Percentiles rank a stretch among this genome's conserved stretches.
phyloP scores from a whole-genome alignment of 1,284 basidiomycete genomes.

The Trichosporon inkin region DNA sequence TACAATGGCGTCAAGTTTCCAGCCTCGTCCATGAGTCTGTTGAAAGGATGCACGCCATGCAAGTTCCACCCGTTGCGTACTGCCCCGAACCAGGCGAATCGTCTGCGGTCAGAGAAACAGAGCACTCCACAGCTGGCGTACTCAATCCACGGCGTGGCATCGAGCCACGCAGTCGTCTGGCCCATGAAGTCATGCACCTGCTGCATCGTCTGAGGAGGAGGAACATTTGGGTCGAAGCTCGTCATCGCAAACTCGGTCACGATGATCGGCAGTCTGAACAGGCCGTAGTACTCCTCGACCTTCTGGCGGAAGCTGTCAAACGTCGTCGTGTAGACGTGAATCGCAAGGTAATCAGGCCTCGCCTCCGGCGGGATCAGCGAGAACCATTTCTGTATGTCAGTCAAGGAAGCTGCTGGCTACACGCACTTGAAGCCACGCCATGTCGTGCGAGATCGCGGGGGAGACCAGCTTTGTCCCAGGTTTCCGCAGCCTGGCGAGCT shows the following conservation, averaged over 20 bases:
- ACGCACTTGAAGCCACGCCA: slow-evolving; percentile 39
- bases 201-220: slow-evolving; percentile 33
- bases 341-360: slow-evolving; percentile 36
- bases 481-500: slow-evolving; percentile 31
- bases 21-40: slow-evolving; percentile 34
- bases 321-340: slow-evolving; percentile 46
- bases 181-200: slow-evolving; percentile 48
- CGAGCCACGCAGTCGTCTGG: slow-evolving; percentile 35
- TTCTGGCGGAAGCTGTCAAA: slow-evolving; percentile 35
- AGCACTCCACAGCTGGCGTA: neutral
- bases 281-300: slow-evolving; percentile 29
- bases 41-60: slow-evolving; percentile 34
- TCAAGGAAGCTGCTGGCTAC: no score
- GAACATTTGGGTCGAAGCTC: slow-evolving; percentile 40
- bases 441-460: slow-evolving; percentile 37
- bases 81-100: slow-evolving; percentile 20
- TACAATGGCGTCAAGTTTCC: slow-evolving; percentile 37
- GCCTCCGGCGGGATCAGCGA: slow-evolving; percentile 26
- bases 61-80: slow-evolving; percentile 25
- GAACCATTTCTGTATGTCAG: slow-evolving; percentile 24
- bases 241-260: slow-evolving; percentile 46
- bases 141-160: slow-evolving; percentile 32
- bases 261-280: slow-evolving; percentile 37
- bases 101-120: slow-evolving; percentile 19
- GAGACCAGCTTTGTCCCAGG: slow-evolving; percentile 34